phyloP scores from a whole-genome alignment of 257 asterid species.

The Solanum medicagineum region DNA sequence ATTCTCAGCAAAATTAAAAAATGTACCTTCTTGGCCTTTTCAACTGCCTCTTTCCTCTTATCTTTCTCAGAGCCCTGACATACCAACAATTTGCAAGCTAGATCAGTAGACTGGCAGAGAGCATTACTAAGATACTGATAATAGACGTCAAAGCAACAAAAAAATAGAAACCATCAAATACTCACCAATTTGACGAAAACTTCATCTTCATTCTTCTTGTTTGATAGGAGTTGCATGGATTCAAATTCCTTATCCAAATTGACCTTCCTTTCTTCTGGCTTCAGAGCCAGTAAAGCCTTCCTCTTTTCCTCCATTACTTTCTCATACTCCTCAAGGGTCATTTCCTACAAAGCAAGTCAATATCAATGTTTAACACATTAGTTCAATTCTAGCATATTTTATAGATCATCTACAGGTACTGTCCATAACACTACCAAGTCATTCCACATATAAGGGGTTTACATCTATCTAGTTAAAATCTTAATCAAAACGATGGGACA shows the following conservation, averaged over 20 bases:
- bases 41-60: conserved; percentile 46
- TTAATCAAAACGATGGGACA: neutral
- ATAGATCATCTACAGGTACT: neutral
- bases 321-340: too few species aligned
- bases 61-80: conserved; percentile 50
- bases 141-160: neutral
- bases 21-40: conserved; percentile 48
- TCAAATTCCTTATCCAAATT: too few species aligned
- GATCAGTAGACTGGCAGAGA: neutral
- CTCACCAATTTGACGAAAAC: too few species aligned
- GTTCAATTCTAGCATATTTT: neutral
- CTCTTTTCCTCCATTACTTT: too few species aligned
- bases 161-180: too few species aligned
- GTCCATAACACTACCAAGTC: neutral
- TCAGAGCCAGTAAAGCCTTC: too few species aligned
- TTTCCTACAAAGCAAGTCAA: too few species aligned
- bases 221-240: too few species aligned
- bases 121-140: neutral
- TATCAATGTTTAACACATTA: neutral
- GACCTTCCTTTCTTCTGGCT: too few species aligned
- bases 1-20: neutral
- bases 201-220: too few species aligned
- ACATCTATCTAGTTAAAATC: too few species aligned
- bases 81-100: neutral
- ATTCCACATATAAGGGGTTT: neutral